These are phyloP conservation scores for Xylariaceae sp. DNA, from an alignment of 2,329 filamentous ascomycete species.

Conservation along the genomic window DNA sequence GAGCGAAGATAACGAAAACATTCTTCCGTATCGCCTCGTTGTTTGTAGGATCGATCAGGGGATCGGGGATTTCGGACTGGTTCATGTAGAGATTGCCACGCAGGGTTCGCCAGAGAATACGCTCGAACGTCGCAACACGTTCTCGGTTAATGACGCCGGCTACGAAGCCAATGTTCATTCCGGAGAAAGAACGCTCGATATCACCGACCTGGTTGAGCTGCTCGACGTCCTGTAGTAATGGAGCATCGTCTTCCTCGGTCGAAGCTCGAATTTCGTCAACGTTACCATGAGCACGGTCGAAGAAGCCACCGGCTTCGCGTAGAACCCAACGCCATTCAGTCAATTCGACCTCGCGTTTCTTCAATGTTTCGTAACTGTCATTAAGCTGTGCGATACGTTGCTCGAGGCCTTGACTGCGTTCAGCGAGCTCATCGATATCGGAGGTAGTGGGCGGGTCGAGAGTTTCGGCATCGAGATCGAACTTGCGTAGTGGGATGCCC, in stretches of 20 bases:
- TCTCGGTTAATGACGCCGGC: constrained; percentile 92
- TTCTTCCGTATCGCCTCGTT: constrained; percentile 95
- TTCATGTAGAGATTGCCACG: constrained; percentile 99
- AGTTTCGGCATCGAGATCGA: constrained; percentile 83
- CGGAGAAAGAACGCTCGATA: constrained; percentile 80
- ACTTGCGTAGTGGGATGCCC: constrained; percentile 75
- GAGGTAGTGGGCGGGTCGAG: constrained; percentile 83
- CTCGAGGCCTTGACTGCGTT: constrained; percentile 87
- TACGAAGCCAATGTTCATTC: constrained; percentile 98
- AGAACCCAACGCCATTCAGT: constrained; percentile 98
- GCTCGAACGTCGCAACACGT: constrained; percentile 89
- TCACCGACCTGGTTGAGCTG: constrained; percentile 65
- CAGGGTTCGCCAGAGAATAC: constrained; percentile 94
- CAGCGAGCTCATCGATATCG: constrained; percentile 92
- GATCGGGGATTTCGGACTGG: constrained; percentile 94
- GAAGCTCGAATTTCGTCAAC: constrained; percentile 95
- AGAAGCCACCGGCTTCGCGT: constrained; percentile 93
- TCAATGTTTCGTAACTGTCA: constrained; percentile 96
- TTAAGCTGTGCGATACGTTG: constrained; percentile 87
- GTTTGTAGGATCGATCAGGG: constrained; percentile 82
- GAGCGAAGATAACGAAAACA: constrained; percentile 98
- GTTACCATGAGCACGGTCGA: constrained; percentile 91
- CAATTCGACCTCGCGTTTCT: constrained; percentile 94
- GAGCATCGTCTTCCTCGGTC: constrained; percentile 84
- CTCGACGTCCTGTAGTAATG: constrained; percentile 87